Percentiles rank a stretch among this genome's conserved stretches.
Conservation (phyloP, 768 basidiomycete species). For the Mycena sanguinolenta region DNA sequence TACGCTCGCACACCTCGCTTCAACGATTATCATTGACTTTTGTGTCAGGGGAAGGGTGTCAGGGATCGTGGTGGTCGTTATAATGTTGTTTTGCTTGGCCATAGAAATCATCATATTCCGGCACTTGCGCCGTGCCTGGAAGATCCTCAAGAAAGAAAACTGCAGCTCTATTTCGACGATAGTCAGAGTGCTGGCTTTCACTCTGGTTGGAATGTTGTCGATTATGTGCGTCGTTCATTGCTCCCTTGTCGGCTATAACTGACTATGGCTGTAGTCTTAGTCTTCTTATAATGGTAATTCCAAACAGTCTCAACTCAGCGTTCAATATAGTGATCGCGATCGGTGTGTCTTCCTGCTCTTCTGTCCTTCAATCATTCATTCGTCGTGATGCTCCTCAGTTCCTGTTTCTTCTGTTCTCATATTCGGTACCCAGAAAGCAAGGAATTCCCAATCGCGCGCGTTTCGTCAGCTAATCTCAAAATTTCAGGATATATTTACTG, state of each 20-base stretch:
- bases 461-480: not conserved
- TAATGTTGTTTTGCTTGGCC: slow-evolving; percentile 25
- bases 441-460: no score
- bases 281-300: slow-evolving; percentile 21
- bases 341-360: slow-evolving; percentile 10
- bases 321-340: slow-evolving; percentile 35
- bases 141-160: slow-evolving; percentile 26
- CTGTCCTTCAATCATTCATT: not conserved
- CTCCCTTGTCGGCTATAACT: no score
- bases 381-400: slow-evolving; percentile 10
- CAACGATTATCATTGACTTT: not conserved
- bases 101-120: slow-evolving; percentile 31
- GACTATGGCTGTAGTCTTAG: slow-evolving; percentile 21
- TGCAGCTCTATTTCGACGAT: slow-evolving; percentile 20
- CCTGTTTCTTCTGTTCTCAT: slow-evolving; percentile 34
- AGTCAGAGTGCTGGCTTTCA: slow-evolving; percentile 36
- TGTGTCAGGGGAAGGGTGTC: slow-evolving; percentile 22
- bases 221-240: slow-evolving; percentile 26
- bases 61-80: slow-evolving; percentile 12
- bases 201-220: slow-evolving; percentile 33
- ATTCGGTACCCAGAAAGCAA: slow-evolving; percentile 35
- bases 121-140: slow-evolving; percentile 30
- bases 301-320: not conserved
- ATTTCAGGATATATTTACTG: slow-evolving; percentile 30
- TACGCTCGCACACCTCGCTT: not conserved